Conservation (phyloP, 2,329 filamentous ascomycete genomes). For the Coniosporium tulheliwenetii region DNA sequence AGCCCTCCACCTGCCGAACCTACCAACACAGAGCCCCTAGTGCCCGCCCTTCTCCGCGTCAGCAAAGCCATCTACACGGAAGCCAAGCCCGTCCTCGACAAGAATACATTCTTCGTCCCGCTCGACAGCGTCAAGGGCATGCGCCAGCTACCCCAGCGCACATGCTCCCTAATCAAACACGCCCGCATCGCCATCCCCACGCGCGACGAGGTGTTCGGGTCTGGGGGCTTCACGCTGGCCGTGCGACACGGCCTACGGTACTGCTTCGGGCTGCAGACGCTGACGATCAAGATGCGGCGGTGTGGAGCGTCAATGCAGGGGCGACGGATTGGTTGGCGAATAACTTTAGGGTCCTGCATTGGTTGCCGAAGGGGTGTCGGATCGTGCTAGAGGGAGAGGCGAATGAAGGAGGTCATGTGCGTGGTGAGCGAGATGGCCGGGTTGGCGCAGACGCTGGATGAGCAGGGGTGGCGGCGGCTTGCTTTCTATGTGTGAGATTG, state of each 20-base stretch:
- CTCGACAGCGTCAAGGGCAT: conserved; percentile 10
- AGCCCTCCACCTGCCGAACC: too few relatives aligned
- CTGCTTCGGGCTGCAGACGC: conserved; percentile 26
- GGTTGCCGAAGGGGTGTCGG: conserved; percentile 26
- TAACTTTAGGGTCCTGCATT: conserved; percentile 29
- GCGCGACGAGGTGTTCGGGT: conserved; percentile 26
- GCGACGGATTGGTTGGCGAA: conserved; percentile 29
- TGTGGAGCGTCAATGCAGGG: conserved; percentile 6
- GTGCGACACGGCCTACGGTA: conserved; percentile 29
- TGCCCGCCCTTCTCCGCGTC: conserved; percentile 22
- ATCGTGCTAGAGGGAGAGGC: conserved; percentile 24
- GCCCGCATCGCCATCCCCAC: conserved; percentile 21
- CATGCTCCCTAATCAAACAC: conserved; percentile 10
- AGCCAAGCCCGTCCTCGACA: conserved; percentile 23
- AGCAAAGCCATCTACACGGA: conserved; percentile 24
- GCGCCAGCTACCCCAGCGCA: conserved; percentile 22
- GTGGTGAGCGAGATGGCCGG: conserved; percentile 27
- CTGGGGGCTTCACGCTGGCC: conserved; percentile 25
- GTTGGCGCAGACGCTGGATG: conserved; percentile 23
- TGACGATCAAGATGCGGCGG: conserved; percentile 21
- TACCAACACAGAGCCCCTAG: conserved; percentile 15
- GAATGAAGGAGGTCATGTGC: conserved; percentile 20
- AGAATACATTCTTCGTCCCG: conserved; percentile 22
- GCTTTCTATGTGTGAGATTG: too few relatives aligned
- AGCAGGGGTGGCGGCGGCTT: conserved; percentile 6